phyloP scores from a whole-genome alignment of 257 asterid genomes.

The Craterostigma plantagineum region DNA sequence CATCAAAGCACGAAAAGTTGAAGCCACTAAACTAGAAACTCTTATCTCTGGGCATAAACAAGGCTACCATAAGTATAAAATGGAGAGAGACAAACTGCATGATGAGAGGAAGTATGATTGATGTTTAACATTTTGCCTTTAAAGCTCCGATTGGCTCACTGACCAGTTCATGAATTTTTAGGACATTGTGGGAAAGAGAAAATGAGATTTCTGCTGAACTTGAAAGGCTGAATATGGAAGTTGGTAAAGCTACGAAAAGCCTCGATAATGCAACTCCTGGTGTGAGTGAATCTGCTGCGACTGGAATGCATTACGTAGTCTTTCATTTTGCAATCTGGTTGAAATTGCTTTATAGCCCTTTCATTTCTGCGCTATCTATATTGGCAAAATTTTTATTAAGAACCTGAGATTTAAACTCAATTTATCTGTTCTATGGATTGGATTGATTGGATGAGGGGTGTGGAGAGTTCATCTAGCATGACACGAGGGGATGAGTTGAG shows the following conservation, averaged over 20 bases:
- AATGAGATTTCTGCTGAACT: conserved; percentile 56
- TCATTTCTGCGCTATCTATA: too few species aligned
- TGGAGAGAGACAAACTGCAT: conserved; percentile 61
- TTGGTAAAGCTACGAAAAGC: conserved; percentile 86
- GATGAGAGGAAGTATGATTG: conserved; percentile 72
- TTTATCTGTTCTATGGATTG: too few species aligned
- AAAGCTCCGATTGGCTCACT: conserved; percentile 9
- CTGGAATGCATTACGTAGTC: too few species aligned
- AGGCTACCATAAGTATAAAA: conserved; percentile 47
- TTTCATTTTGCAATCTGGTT: too few species aligned
- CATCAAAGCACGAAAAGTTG: conserved; percentile 46
- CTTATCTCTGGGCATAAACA: conserved; percentile 62
- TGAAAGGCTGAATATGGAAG: conserved; percentile 72
- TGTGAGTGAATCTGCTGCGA: conserved; percentile 28
- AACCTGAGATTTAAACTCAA: too few species aligned
- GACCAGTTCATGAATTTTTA: conserved; percentile 14
- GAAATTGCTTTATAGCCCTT: too few species aligned
- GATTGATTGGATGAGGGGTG: too few species aligned
- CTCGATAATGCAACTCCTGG: conserved; percentile 98
- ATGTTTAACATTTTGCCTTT: conserved; percentile 10
- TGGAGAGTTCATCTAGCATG: too few species aligned
- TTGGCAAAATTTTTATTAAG: too few species aligned
- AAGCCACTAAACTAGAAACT: conserved; percentile 43
- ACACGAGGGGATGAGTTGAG: too few species aligned
- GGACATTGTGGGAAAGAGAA: conserved; percentile 85